Base-by-base conservation (phyloP, 2,329 filamentous ascomycete species). In the Phialemoniopsis sp. region DNA sequence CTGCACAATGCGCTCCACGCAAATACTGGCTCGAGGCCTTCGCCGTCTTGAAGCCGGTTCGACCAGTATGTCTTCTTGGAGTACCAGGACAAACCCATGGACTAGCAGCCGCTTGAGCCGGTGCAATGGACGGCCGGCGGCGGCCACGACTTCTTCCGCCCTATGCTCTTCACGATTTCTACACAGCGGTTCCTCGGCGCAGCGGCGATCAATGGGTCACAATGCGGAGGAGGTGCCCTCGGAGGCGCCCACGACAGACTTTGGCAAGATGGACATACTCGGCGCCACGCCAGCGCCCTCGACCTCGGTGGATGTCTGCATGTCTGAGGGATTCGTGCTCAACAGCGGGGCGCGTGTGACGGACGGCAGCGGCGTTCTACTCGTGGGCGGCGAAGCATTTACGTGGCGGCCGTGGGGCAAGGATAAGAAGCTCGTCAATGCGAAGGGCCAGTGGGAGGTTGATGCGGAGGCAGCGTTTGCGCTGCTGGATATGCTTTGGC, bases 311-410 rank as follows among this genome's bases (percentile, higher is more conserved):
- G 89, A 96, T 52, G 81, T 85, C 6, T 95, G 88, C 64, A 79
- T 86, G 43, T 68, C 76, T 43, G 82, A 91, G 52, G 93, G 93
- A 2, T 98, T 98, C 61, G 80, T 85, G 47, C 71, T 98, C 34
- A 86, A 93, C 63, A 94, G 82, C 52, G 89, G 90, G 10, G 67
- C 86, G 29, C 81, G 78, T 38, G 79, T 95, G 21, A 66, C 65
- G 40, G 58, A 62, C 17, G 70, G 68, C 38, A 63, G 59, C 15
- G 76, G 75, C 3, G 71, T 79, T 0, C 57, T 98, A 45, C 72
- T 98, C 5, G 76, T 96, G 2, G 84, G 81, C 31, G 91, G 91
- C 6, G 89, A 97, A 62, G 89, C 85, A 1, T 97, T 96, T 59
- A 66, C 72, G 37, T 98, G 93, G 93, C 70, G 78, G 56, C 93